phyloP scores from a whole-genome alignment of 2,329 filamentous ascomycete genomes.

The Penicillium italicum region DNA sequence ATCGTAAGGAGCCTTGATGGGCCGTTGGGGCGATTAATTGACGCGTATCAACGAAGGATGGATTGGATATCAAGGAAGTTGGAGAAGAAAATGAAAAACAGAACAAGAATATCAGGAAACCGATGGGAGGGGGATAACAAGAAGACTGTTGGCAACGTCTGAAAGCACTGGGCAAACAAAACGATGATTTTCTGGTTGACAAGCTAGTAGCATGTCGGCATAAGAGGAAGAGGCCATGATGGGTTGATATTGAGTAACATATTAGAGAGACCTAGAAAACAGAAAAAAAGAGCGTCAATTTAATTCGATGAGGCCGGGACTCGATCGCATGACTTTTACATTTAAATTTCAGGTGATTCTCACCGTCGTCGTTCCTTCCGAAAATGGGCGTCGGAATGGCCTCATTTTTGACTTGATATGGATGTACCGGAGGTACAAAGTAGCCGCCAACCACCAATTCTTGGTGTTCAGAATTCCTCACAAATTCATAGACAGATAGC shows the following conservation, averaged over 20 bases:
- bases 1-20: not conserved
- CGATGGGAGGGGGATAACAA: not conserved
- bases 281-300: not conserved
- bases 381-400: not conserved
- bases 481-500: not conserved
- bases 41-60: not conserved
- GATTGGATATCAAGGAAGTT: not conserved
- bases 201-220: not conserved
- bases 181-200: not conserved
- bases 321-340: not conserved
- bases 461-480: fast-evolving
- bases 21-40: not conserved
- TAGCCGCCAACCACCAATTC: not conserved
- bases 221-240: not conserved
- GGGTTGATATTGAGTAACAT: not conserved
- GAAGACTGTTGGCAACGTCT: not conserved
- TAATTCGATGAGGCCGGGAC: not conserved
- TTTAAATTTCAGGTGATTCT: not conserved
- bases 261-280: not conserved
- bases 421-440: not conserved
- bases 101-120: not conserved
- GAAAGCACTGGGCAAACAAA: not conserved
- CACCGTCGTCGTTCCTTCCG: not conserved
- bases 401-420: not conserved
- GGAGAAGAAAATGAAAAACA: not conserved